A percentile compares a stretch with the other conserved stretches of the same genome.
Evolutionary conservation across 306 rosid species (phyloP).

Genomic region (Fragaria iinumae): DNA sequence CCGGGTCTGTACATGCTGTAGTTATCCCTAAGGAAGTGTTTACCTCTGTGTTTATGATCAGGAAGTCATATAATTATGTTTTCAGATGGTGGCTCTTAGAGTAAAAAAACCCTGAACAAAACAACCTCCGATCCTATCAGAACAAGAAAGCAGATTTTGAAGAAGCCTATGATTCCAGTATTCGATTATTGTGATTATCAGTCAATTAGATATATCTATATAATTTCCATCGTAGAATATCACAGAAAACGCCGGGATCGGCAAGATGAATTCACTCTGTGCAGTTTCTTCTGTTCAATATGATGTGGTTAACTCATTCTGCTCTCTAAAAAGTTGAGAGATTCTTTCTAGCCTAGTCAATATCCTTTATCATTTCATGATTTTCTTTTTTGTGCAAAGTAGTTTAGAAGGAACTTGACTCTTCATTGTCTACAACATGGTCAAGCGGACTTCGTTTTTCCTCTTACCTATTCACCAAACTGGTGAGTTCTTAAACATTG

Average conservation of each 20-base stretch:
- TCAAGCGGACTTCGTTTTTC: not conserved
- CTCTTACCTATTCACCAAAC: not conserved
- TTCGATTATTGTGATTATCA: not conserved
- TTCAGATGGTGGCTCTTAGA: not conserved
- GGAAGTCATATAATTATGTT: not conserved
- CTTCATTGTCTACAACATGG: constrained; percentile 1
- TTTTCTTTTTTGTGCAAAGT: not conserved
- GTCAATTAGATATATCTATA: not conserved
- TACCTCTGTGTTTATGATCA: not conserved
- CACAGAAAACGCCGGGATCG: not conserved
- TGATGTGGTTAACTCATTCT: not conserved
- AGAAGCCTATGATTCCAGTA: not conserved
- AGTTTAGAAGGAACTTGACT: not conserved
- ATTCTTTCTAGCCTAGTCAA: not conserved
- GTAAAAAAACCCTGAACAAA: not conserved
- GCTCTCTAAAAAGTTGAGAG: not conserved
- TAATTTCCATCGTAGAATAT: not conserved
- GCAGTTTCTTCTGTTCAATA: not conserved
- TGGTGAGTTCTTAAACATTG: constrained; percentile 9
- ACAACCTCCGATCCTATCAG: not conserved
- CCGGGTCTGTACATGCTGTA: not conserved
- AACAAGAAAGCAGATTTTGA: not conserved
- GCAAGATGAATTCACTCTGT: not conserved
- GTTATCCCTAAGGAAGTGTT: not conserved
- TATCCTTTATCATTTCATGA: not conserved